Conservation (phyloP, 2,329 filamentous ascomycete species). For the Hypoxylon sp. region DNA sequence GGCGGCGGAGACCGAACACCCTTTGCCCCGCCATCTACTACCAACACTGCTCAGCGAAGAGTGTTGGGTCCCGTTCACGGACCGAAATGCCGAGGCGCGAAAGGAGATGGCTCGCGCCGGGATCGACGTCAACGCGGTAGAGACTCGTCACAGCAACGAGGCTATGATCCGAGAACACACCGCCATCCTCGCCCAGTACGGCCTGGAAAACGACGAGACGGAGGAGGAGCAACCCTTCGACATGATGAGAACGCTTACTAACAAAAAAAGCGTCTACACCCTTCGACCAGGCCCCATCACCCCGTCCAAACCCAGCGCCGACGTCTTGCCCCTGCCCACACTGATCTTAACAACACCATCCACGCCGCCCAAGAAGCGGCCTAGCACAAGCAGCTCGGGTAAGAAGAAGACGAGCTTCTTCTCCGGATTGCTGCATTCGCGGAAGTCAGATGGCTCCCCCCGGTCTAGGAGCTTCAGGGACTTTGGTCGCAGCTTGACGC, state of each 20-base stretch:
- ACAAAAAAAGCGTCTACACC: conserved; percentile 36
- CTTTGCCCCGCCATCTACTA: conserved; percentile 26
- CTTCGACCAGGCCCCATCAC: no score
- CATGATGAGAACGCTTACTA: conserved; percentile 29
- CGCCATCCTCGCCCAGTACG: conserved; percentile 39
- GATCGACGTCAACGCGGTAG: conserved; percentile 39
- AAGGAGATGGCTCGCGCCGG: conserved; percentile 36
- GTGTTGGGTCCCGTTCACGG: conserved; percentile 42
- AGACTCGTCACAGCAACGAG: conserved; percentile 20
- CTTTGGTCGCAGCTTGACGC: not conserved
- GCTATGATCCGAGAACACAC: conserved; percentile 39
- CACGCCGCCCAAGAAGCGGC: no score
- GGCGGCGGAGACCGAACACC: not conserved
- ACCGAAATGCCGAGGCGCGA: conserved; percentile 15
- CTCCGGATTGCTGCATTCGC: no score
- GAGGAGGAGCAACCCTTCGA: conserved; percentile 32
- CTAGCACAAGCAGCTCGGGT: no score
- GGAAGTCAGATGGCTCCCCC: no score
- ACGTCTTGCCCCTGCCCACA: no score
- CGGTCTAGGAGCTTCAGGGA: not conserved
- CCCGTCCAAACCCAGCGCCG: no score
- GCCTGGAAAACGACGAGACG: not conserved
- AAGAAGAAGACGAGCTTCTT: no score
- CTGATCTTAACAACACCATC: no score
- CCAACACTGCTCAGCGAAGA: conserved; percentile 39